A percentile compares a stretch with the other conserved stretches of the same genome.
Evolutionary conservation across 2,329 filamentous ascomycete genomes (phyloP).

Genomic region (Zalaria sp.): DNA sequence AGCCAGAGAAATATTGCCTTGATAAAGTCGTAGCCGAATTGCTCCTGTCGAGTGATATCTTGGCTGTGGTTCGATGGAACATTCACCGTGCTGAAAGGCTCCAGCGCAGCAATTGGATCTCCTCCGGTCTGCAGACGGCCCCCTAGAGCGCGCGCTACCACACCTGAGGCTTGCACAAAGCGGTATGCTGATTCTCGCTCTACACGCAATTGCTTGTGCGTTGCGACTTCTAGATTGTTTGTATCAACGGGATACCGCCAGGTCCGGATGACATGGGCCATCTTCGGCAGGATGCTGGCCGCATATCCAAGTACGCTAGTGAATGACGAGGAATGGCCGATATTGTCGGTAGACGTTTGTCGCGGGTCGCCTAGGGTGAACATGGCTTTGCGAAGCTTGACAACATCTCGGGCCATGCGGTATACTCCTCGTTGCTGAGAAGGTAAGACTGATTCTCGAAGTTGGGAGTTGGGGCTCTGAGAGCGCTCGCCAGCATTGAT

Average conservation of each 20-base stretch:
- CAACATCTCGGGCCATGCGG: conserved; percentile 39
- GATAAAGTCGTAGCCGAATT: conserved; percentile 51
- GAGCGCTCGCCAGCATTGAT: conserved; percentile 21
- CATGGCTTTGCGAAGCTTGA: conserved; percentile 40
- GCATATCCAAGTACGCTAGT: conserved; percentile 20
- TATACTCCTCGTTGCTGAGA: conserved; percentile 39
- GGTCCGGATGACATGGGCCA: conserved; percentile 39
- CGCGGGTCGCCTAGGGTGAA: conserved; percentile 32
- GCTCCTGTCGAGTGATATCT: conserved; percentile 25
- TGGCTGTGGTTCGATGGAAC: conserved; percentile 26
- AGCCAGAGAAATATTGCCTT: conserved; percentile 50
- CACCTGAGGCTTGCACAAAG: conserved; percentile 49
- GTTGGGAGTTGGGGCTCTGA: conserved; percentile 9
- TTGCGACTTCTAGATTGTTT: conserved; percentile 32
- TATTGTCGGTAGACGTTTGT: neutral
- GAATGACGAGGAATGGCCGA: conserved; percentile 29
- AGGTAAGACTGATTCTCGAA: conserved; percentile 23
- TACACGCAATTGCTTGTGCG: conserved; percentile 42
- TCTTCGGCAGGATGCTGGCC: conserved; percentile 34
- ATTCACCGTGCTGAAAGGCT: conserved; percentile 31
- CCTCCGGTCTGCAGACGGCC: conserved; percentile 33
- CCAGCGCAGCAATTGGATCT: conserved; percentile 7
- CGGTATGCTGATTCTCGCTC: conserved; percentile 42
- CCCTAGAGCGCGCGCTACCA: conserved; percentile 41
- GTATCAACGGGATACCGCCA: conserved; percentile 50